phyloP scores from a whole-genome alignment of 768 basidiomycete species.

The Lyophyllum shimeji region DNA sequence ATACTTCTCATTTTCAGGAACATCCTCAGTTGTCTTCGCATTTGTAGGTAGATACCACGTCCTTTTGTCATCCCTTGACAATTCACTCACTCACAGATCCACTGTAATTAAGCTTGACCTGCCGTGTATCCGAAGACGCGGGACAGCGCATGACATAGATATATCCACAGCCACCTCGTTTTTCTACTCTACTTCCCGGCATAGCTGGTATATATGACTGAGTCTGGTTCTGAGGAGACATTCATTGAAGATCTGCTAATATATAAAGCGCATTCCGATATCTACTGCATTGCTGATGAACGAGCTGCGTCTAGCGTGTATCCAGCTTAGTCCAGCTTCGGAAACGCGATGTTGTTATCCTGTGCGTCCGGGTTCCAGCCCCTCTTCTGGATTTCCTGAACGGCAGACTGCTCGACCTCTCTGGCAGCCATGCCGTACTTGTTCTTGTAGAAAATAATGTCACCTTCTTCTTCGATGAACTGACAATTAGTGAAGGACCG shows the following conservation, averaged over 20 bases:
- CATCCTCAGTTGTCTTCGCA: background rate
- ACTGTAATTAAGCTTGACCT: too few species aligned
- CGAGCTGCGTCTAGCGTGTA: background rate
- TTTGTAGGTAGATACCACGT: background rate
- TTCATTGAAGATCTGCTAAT: too few species aligned
- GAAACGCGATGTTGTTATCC: constrained; percentile 13
- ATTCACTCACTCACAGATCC: too few species aligned
- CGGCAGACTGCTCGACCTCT: constrained; percentile 18
- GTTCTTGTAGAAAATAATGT: constrained; percentile 56
- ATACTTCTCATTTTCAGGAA: background rate
- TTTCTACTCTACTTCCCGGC: too few species aligned
- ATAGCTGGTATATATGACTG: too few species aligned
- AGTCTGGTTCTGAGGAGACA: background rate
- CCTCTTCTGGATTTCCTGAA: constrained; percentile 15
- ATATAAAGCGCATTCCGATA: background rate
- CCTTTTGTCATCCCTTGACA: too few species aligned
- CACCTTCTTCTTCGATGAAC: constrained; percentile 56
- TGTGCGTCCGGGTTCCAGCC: constrained; percentile 20
- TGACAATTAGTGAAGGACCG: constrained; percentile 54
- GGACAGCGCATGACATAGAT: too few species aligned
- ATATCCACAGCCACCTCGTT: too few species aligned
- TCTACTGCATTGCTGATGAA: background rate
- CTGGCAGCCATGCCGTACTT: constrained; percentile 41
- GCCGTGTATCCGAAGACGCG: too few species aligned
- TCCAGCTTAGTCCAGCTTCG: constrained; percentile 10